phyloP scores from a whole-genome alignment of 2,329 filamentous ascomycete genomes.

The Epichloe hybrida region DNA sequence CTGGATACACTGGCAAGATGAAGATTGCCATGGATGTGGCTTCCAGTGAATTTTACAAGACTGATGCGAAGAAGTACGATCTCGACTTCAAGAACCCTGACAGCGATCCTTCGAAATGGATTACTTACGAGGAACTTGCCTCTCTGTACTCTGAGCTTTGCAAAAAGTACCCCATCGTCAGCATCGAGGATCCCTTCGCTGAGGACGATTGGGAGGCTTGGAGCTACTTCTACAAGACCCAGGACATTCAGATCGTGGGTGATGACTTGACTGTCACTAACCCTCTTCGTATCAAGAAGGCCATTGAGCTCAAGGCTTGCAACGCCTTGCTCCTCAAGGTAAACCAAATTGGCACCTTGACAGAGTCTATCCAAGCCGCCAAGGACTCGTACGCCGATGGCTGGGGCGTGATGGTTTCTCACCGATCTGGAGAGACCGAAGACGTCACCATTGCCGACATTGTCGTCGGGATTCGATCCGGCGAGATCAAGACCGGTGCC shows the following conservation, averaged over 20 bases:
- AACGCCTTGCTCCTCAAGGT: slow-evolving; percentile 98
- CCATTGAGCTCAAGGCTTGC: slow-evolving; percentile 97
- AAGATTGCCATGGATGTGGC: slow-evolving; percentile 99
- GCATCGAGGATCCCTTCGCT: slow-evolving; percentile 97
- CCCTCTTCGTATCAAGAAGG: slow-evolving; percentile 98
- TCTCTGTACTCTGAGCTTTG: slow-evolving; percentile 75
- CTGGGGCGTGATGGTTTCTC: slow-evolving; percentile 99
- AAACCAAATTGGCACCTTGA: slow-evolving; percentile 99
- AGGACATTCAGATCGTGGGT: slow-evolving; percentile 95
- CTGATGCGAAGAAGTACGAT: slow-evolving; percentile 96
- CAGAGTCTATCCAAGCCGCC: slow-evolving; percentile 96
- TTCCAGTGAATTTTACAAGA: slow-evolving; percentile 99
- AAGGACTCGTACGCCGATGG: slow-evolving; percentile 93
- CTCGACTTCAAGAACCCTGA: slow-evolving; percentile 99
- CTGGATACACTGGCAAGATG: slow-evolving; percentile 90
- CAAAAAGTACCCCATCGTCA: slow-evolving; percentile 97
- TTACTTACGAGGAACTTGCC: slow-evolving; percentile 96
- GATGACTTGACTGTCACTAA: slow-evolving; percentile 99
- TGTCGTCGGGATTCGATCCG: slow-evolving; percentile 87
- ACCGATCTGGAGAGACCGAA: slow-evolving; percentile 98
- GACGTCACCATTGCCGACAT: slow-evolving; percentile 99
- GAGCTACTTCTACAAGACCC: slow-evolving; percentile 99
- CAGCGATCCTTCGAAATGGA: slow-evolving; percentile 90
- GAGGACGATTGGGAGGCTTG: slow-evolving; percentile 99
- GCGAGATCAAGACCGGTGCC: slow-evolving; percentile 98